These are phyloP conservation scores for Diplotaxis tenuifolia DNA, from an alignment of 345 rosid genomes.

Conservation along the genomic window DNA sequence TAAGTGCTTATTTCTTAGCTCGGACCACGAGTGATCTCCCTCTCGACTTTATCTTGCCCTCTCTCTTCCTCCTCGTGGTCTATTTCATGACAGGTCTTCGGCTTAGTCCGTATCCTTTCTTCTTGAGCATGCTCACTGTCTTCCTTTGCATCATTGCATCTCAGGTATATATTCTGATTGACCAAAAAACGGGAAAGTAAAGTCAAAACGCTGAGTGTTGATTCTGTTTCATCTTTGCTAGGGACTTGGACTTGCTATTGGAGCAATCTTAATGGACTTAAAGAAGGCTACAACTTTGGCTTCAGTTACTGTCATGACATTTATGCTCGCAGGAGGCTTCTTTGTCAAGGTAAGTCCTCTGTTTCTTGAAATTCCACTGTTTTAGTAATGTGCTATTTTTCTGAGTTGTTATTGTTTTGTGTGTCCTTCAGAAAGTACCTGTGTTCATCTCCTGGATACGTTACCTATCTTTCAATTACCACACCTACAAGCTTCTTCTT, in stretches of 20 bases:
- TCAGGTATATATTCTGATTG: constrained; percentile 52
- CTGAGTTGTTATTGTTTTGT: neutral
- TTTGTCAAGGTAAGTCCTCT: constrained; percentile 65
- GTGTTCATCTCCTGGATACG: constrained; percentile 88
- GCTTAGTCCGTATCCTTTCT: constrained; percentile 60
- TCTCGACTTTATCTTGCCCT: constrained; percentile 76
- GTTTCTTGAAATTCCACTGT: neutral
- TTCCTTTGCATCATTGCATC: constrained; percentile 89
- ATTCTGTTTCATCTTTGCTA: constrained; percentile 28
- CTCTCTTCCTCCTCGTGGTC: constrained; percentile 80
- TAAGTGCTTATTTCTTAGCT: constrained; percentile 92
- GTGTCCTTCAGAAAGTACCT: constrained; percentile 67
- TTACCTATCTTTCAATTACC: constrained; percentile 91
- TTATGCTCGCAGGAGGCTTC: constrained; percentile 94
- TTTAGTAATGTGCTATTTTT: constrained; percentile 5
- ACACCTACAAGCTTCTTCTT: constrained; percentile 88
- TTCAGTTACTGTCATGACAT: constrained; percentile 95
- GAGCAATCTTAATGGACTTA: constrained; percentile 87
- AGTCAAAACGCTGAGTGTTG: neutral
- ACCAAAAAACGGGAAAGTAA: neutral
- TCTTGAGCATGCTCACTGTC: constrained; percentile 72
- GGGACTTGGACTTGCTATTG: constrained; percentile 99
- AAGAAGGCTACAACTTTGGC: constrained; percentile 94
- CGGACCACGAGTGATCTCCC: constrained; percentile 98
- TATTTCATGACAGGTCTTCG: constrained; percentile 95